Percentiles rank a stretch among this genome's conserved stretches.
phyloP scores from a whole-genome alignment of 1,284 basidiomycete species.

The Gomphus sp. region DNA sequence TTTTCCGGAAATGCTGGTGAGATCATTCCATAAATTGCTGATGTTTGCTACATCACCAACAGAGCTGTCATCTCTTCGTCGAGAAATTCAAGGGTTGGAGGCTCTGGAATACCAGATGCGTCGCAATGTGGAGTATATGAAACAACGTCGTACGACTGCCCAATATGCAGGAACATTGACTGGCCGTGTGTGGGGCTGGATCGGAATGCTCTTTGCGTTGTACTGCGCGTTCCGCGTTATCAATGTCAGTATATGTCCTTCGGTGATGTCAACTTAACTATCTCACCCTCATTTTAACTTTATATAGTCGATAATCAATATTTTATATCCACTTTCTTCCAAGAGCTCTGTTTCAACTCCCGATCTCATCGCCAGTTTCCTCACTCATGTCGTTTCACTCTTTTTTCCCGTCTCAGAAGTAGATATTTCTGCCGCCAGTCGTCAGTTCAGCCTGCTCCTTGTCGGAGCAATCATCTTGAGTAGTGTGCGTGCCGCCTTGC shows the following conservation, averaged over 20 bases:
- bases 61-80: conserved; percentile 26
- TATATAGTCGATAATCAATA: conserved; percentile 46
- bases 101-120: conserved; percentile 64
- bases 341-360: conserved; percentile 21
- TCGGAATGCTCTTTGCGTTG: conserved; percentile 47
- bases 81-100: conserved; percentile 56
- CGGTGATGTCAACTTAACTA: background rate
- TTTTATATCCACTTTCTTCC: conserved; percentile 34
- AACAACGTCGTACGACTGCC: conserved; percentile 36
- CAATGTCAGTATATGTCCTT: conserved; percentile 34
- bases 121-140: conserved; percentile 43
- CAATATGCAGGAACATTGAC: conserved; percentile 45
- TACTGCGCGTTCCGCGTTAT: conserved; percentile 61
- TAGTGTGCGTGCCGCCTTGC: conserved; percentile 57
- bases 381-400: conserved; percentile 43
- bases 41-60: background rate
- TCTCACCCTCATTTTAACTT: background rate
- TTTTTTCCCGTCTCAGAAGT: conserved; percentile 30
- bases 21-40: background rate
- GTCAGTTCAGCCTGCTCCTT: conserved; percentile 59
- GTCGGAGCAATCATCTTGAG: conserved; percentile 66
- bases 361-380: conserved; percentile 49
- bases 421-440: conserved; percentile 40
- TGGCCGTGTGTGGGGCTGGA: conserved; percentile 40
- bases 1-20: conserved; percentile 14